A percentile compares a stretch with the other conserved stretches of the same genome.
Conservation (phyloP, 2,329 filamentous ascomycete genomes). For the Xylaria polymorpha region DNA sequence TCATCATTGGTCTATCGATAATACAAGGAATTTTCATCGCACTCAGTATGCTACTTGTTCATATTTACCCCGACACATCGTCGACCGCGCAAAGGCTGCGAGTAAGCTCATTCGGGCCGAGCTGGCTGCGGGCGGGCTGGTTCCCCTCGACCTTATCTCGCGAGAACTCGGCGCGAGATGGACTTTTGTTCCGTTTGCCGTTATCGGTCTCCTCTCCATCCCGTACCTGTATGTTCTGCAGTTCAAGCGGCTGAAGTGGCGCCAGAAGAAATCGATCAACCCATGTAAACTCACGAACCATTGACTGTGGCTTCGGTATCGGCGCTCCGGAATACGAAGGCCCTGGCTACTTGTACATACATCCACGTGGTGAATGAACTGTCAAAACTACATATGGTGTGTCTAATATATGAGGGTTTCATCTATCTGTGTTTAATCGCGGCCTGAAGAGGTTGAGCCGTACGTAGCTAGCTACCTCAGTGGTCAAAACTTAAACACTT, state of each 20-base stretch:
- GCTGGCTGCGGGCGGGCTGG: slow-evolving; percentile 36
- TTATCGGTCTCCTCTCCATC: slow-evolving; percentile 18
- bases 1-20: slow-evolving; percentile 36
- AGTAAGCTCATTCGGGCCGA: slow-evolving; percentile 39
- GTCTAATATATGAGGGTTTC: neutral
- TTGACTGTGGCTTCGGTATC: neutral
- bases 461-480: neutral
- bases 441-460: neutral
- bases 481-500: neutral
- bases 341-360: neutral
- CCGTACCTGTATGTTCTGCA: slow-evolving; percentile 16
- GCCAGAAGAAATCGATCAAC: neutral
- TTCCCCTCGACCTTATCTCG: slow-evolving; percentile 30
- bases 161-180: slow-evolving; percentile 28
- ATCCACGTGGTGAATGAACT: neutral
- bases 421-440: neutral
- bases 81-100: slow-evolving; percentile 36
- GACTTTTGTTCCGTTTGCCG: slow-evolving; percentile 34
- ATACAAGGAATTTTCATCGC: slow-evolving; percentile 19
- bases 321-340: slow-evolving; percentile 2
- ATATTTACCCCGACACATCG: slow-evolving; percentile 21
- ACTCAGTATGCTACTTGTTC: slow-evolving; percentile 32
- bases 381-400: slow-evolving; percentile 7
- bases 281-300: neutral
- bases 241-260: slow-evolving; percentile 28